A percentile compares a stretch with the other conserved stretches of the same genome.
Conservation (phyloP, 176 grass and related monocot species). For the Oryza australiensis region DNA sequence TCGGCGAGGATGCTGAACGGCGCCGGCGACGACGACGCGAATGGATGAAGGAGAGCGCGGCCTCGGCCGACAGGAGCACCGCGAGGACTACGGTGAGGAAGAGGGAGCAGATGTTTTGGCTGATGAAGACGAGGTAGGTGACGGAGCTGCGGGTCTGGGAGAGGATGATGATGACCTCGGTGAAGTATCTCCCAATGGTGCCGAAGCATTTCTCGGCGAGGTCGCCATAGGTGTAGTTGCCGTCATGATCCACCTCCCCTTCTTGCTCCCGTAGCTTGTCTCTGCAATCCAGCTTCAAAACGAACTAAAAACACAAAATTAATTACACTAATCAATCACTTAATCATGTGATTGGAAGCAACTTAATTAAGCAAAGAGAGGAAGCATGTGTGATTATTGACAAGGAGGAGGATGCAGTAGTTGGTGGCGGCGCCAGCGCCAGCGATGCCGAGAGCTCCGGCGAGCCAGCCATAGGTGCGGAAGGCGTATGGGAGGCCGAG, state of each 20-base stretch:
- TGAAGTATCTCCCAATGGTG: constrained; percentile 44
- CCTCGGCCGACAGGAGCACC: constrained; percentile 59
- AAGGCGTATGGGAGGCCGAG: constrained; percentile 85
- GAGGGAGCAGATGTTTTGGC: constrained; percentile 78
- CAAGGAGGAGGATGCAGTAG: constrained; percentile 95
- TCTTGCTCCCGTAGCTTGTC: constrained; percentile 60
- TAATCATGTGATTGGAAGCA: neutral
- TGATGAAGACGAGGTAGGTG: constrained; percentile 89
- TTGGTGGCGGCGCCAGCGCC: constrained; percentile 50
- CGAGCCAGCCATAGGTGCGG: constrained; percentile 62
- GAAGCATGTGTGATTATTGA: constrained; percentile 24
- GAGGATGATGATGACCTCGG: constrained; percentile 74
- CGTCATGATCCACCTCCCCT: constrained; percentile 21
- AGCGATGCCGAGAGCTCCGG: constrained; percentile 57
- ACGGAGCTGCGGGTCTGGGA: constrained; percentile 70
- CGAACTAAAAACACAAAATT: neutral
- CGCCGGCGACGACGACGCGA: constrained; percentile 63
- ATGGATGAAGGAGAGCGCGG: constrained; percentile 62
- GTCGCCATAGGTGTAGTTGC: constrained; percentile 66
- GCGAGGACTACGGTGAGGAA: constrained; percentile 63
- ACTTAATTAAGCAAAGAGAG: neutral
- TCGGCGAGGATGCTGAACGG: constrained; percentile 81
- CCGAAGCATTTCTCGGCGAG: constrained; percentile 70
- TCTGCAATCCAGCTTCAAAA: constrained; percentile 68
- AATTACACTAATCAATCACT: neutral